Conservation (phyloP, 1,139 yeast genomes). For the Candida sp. region DNA sequence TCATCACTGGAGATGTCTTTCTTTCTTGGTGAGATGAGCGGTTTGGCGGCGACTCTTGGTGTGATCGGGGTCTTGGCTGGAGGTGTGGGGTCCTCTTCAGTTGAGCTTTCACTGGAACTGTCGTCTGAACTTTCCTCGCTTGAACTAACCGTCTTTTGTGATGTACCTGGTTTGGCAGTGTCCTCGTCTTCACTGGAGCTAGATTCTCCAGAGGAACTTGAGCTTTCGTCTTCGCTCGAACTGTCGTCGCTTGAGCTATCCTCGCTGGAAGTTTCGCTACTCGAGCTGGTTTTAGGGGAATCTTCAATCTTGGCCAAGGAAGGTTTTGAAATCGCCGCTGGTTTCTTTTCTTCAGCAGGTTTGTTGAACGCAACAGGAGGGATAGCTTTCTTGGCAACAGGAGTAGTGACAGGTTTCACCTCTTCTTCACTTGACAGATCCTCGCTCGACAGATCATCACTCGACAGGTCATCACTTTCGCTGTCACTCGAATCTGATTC, state of each 20-base stretch:
- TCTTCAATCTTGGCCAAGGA: neutral
- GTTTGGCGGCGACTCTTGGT: neutral
- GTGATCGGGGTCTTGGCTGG: neutral
- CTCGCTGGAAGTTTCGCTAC: neutral
- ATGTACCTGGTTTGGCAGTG: neutral
- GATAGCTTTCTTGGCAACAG: neutral
- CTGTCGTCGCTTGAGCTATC: neutral
- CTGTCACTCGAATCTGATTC: constrained; percentile 4
- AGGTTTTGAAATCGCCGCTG: neutral
- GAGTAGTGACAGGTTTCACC: neutral
- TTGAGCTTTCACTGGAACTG: constrained; percentile 1
- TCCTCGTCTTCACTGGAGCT: constrained; percentile 11
- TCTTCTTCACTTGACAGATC: constrained; percentile 8
- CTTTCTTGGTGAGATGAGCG: neutral
- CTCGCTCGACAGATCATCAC: constrained; percentile 1
- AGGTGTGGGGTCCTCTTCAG: neutral
- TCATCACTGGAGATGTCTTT: neutral
- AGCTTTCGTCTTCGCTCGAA: neutral
- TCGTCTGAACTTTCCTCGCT: neutral
- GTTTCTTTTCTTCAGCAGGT: neutral
- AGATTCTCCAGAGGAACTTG: constrained; percentile 12
- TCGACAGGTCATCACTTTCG: neutral
- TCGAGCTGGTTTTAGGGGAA: neutral
- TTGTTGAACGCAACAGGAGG: neutral
- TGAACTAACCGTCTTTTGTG: neutral